Base-by-base conservation (phyloP, 2,329 filamentous ascomycete genomes). In the Stachybotrys chlorohalonatus region DNA sequence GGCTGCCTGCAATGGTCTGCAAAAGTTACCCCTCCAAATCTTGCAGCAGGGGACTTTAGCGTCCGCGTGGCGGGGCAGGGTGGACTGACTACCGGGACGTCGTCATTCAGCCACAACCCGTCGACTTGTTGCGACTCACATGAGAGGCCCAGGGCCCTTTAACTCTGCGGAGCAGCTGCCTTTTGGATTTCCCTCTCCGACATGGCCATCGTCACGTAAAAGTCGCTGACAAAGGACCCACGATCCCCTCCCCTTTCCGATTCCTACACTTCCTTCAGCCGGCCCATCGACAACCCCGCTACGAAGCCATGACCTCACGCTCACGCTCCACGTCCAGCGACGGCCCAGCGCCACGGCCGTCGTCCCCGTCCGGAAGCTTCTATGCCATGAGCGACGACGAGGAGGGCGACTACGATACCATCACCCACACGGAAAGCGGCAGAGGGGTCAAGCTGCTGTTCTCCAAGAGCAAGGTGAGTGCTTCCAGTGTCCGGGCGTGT, bases 371-470 rank as follows among this genome's bases (percentile, higher is more conserved):
- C 3, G 90, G 86, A 53, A 95, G 90, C 64, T 94, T 93, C 77
- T 96, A 96, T 77, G 93, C 93, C 66, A 79, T 97, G 79, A 96
- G 90, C 71, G 95, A 99, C 75, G 91, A 96, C 66, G 92, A 96
- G 59, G 94, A 97, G 72, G 89, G 87, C 62, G 94, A 89, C 49
- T 99, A 99, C 75, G 89, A 95, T 69, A 97, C 91, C 16, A 90
- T 99, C 65, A 87, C 90, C 5, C 89, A 95, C 66, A 82, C 84
- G 5, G 83, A 82, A 61, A 84, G 84, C 2, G 87, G 89, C 0
- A 83, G 83, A 60, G 94, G 93, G 1, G 94, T 99, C 49, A 99
- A 97, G 73, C 77, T 99, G 36, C 78, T 99, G 13, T 96, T 88
- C 65, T 93, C 91, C 17, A 99, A 99, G 75, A 96, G 91, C 86